A percentile compares a stretch with the other conserved stretches of the same genome.
These are phyloP conservation scores for Blumeria graminis DNA, from an alignment of 2,329 filamentous ascomycete species.

Conservation along the genomic window DNA sequence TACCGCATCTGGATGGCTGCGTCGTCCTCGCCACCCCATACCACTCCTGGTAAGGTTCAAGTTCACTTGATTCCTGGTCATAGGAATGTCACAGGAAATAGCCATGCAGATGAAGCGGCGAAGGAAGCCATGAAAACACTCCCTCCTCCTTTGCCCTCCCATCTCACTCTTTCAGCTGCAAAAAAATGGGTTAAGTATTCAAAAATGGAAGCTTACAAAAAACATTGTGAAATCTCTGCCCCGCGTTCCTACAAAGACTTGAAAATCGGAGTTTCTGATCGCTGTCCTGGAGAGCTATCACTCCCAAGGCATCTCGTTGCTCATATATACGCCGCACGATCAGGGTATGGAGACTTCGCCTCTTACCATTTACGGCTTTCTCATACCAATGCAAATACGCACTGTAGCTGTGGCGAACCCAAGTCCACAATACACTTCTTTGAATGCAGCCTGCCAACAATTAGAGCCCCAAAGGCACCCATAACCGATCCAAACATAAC, in stretches of 20 bases:
- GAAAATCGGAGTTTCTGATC: background rate
- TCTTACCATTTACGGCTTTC: background rate
- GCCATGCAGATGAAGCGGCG: background rate
- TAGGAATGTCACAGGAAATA: background rate
- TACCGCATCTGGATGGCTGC: background rate
- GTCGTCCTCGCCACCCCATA: background rate
- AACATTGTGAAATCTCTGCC: background rate
- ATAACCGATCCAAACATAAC: background rate
- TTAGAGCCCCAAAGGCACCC: background rate
- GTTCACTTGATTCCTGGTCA: background rate
- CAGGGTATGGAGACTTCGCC: background rate
- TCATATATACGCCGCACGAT: background rate
- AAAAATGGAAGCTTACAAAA: background rate
- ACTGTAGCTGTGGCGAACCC: background rate
- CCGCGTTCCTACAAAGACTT: background rate
- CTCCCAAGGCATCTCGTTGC: background rate
- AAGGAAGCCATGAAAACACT: background rate
- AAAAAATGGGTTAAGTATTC: background rate
- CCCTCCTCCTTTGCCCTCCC: background rate
- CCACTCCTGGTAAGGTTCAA: background rate
- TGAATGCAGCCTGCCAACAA: background rate
- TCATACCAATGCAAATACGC: background rate
- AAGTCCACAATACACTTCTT: background rate
- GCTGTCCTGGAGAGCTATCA: background rate
- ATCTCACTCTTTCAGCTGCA: background rate